Conservation (phyloP, 768 basidiomycete genomes). For the Cantharellus cinnabarinus region DNA sequence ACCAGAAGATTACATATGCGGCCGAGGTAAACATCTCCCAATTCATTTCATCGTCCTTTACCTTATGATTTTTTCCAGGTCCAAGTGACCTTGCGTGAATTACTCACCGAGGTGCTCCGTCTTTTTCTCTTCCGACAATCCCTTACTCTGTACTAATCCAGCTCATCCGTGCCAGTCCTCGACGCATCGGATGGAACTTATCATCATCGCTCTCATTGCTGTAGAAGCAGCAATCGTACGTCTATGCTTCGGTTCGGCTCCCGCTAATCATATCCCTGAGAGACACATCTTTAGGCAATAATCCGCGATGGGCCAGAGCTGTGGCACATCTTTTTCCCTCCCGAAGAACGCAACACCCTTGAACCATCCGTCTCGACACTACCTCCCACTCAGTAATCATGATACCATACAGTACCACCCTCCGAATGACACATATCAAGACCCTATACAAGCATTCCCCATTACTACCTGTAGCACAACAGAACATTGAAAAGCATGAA, state of each 20-base stretch:
- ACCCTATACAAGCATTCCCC: too few species aligned
- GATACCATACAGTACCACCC: too few species aligned
- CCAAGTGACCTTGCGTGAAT: constrained; percentile 73
- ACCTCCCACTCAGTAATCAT: too few species aligned
- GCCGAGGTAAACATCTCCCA: constrained; percentile 32
- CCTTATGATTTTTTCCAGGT: constrained; percentile 23
- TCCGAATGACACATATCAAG: too few species aligned
- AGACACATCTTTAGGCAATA: constrained; percentile 7
- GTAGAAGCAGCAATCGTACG: constrained; percentile 82
- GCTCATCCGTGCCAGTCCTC: background rate
- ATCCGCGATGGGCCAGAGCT: constrained; percentile 13
- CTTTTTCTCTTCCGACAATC: too few species aligned
- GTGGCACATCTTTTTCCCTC: constrained; percentile 4
- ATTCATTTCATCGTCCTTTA: constrained; percentile 1
- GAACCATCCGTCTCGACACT: too few species aligned
- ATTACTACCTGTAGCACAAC: too few species aligned
- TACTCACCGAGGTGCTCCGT: constrained; percentile 56
- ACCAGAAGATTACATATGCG: constrained; percentile 84
- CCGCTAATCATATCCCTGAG: background rate
- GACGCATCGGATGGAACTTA: constrained; percentile 68
- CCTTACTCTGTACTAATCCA: too few species aligned
- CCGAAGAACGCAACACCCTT: too few species aligned
- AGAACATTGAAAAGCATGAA: too few species aligned
- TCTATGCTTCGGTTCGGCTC: background rate
- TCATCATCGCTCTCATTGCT: constrained; percentile 86